Base-by-base conservation (phyloP, 225 moss, liverwort and hornwort species). In the Pleurozium schreberi region DNA sequence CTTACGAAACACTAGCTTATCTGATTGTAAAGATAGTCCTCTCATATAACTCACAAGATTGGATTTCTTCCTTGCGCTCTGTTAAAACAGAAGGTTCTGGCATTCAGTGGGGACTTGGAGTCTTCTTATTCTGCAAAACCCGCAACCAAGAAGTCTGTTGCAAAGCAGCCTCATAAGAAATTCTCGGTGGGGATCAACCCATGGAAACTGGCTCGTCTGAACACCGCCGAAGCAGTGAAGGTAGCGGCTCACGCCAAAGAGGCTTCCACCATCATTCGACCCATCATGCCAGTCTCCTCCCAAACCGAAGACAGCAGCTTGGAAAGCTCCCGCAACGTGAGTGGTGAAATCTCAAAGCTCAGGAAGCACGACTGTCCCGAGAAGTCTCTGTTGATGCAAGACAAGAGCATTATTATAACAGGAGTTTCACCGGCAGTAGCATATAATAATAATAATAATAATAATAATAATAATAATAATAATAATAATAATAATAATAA, bases 191-290 rank as follows among this genome's bases (percentile, higher is more conserved):
- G 96, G 69, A 94, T 98, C 79, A 98, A 96, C 84, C 94, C 98
- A 45, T 98, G 97, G 97, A 98, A 97, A 84, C 89, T 98, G 84
- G 98, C 97, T 49, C 94, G 95, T 49, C 81, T 98, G 60, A 96
- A 94, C 76, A 76, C 92, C 17, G 92, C 94, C 75, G 95, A 95
- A 82, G 97, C 96, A 60, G 77, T 93, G 38, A 95, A 91, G 89
- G 92, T 95, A 14, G 94, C 94, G 18, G 69, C 93, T 43, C 95
- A 96, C 81, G 97, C 96, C 87, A 94, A 91, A 65, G 96, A 94
- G 85, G 91, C 90, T 36, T 97, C 97, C 15, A 90, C 95, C 47
- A 95, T 92, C 86, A 60, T 93, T 22, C 94, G 90, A 38, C 95
- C 97, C 63, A 93, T 94, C 63, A 93, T 93, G 68, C 86, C 88